These are phyloP conservation scores for Gentiana macrophylla DNA, from an alignment of 257 asterid species.

Conservation along the genomic window DNA sequence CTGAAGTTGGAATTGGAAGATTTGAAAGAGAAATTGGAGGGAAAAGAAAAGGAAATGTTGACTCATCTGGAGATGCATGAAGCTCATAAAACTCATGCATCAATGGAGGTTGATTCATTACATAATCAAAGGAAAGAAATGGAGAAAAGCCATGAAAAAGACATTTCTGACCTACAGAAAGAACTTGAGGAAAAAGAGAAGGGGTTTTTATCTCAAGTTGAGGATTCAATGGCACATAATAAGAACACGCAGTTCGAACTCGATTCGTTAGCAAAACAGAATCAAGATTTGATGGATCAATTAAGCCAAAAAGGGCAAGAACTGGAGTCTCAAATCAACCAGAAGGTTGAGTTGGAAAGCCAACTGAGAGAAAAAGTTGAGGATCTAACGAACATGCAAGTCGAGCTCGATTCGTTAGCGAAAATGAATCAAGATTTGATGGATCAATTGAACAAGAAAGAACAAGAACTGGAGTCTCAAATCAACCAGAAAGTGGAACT, in stretches of 20 bases:
- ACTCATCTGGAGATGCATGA: conserved; percentile 58
- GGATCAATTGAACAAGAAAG: conserved; percentile 32
- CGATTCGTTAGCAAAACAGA: conserved; percentile 35
- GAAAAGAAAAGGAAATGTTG: conserved; percentile 54
- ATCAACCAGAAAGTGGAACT: conserved; percentile 33
- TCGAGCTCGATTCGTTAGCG: too few relatives aligned
- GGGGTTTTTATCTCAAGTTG: conserved; percentile 35
- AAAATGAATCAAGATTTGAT: conserved; percentile 10
- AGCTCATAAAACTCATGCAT: conserved; percentile 53
- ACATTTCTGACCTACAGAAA: conserved; percentile 42
- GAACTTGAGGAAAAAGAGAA: conserved; percentile 53
- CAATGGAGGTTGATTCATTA: conserved; percentile 44
- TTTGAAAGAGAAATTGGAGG: conserved; percentile 30
- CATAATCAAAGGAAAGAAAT: conserved; percentile 44
- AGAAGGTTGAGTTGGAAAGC: too few relatives aligned
- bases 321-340: conserved; percentile 31
- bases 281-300: conserved; percentile 45
- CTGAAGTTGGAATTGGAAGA: conserved; percentile 32
- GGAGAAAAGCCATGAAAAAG: conserved; percentile 53
- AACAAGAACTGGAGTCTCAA: conserved; percentile 35
- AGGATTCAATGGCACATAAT: conserved; percentile 33
- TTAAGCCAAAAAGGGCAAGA: conserved; percentile 29
- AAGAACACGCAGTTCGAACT: conserved; percentile 37
- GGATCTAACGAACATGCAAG: too few relatives aligned
- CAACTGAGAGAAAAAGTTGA: too few relatives aligned